These are phyloP conservation scores for Xylaria acuta DNA, from an alignment of 495 filamentous ascomycete species.

Conservation along the genomic window DNA sequence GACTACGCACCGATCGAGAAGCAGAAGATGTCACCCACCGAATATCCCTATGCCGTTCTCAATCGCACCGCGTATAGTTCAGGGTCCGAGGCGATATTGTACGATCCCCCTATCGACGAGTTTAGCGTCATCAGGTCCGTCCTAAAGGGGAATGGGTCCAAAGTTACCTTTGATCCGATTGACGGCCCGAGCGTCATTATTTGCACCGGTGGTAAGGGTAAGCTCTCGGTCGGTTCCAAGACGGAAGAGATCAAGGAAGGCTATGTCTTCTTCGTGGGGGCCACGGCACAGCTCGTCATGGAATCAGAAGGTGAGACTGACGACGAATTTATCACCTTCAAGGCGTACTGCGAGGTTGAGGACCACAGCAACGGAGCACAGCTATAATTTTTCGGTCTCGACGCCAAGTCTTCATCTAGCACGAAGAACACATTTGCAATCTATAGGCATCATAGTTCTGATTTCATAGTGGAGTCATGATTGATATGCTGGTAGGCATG, in stretches of 20 bases:
- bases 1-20: conserved; percentile 89
- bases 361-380: conserved; percentile 38
- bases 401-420: neutral
- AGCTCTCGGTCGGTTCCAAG: conserved; percentile 78
- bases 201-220: conserved; percentile 81
- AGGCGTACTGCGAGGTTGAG: conserved; percentile 90
- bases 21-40: conserved; percentile 86
- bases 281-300: conserved; percentile 82
- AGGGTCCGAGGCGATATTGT: conserved; percentile 71
- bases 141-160: conserved; percentile 71
- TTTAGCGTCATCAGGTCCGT: conserved; percentile 88
- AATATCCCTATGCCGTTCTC: conserved; percentile 82
- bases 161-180: conserved; percentile 85
- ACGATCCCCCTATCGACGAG: conserved; percentile 96
- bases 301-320: conserved; percentile 66
- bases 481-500: neutral
- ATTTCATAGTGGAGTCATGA: neutral
- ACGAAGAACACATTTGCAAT: too few species aligned
- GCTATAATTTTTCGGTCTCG: neutral
- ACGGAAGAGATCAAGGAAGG: conserved; percentile 75
- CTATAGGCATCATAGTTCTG: neutral
- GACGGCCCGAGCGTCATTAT: conserved; percentile 91
- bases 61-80: conserved; percentile 80
- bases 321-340: conserved; percentile 83
- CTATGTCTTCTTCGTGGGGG: conserved; percentile 91